Percentiles rank a stretch among this genome's conserved stretches.
These are phyloP conservation scores for Neurospora sp. DNA, from an alignment of 495 filamentous ascomycete species.

Conservation along the genomic window DNA sequence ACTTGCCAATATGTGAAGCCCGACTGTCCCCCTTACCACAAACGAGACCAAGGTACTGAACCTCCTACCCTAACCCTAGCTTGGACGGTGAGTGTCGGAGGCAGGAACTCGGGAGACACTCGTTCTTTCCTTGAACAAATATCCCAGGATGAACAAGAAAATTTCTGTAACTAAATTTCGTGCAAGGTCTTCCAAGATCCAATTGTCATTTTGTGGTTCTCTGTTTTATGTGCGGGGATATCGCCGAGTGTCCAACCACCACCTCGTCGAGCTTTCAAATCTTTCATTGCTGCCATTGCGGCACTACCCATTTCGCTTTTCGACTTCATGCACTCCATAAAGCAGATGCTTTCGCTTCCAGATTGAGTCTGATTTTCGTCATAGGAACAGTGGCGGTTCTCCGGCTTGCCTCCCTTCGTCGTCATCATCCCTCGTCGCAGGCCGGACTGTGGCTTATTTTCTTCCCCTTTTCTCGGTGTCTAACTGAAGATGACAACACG, in stretches of 20 bases:
- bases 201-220: neutral
- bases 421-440: too few species aligned
- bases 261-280: neutral
- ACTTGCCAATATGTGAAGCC: neutral
- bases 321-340: neutral
- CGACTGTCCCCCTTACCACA: neutral
- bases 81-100: neutral
- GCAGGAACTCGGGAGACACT: neutral
- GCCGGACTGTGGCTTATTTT: too few species aligned
- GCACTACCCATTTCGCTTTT: neutral
- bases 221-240: neutral
- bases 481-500: too few species aligned
- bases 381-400: too few species aligned
- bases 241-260: neutral
- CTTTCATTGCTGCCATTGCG: neutral
- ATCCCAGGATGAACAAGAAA: neutral
- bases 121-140: neutral
- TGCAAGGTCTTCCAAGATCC: neutral
- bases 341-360: neutral
- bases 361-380: neutral
- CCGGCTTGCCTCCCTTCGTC: too few species aligned
- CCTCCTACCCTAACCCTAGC: neutral
- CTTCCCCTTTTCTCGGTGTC: too few species aligned
- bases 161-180: neutral
- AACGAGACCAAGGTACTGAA: neutral